Evolutionary conservation across 345 rosid genomes (phyloP), one percentile per base, ranked within the genome.

Genomic region (Populus tremula): DNA sequence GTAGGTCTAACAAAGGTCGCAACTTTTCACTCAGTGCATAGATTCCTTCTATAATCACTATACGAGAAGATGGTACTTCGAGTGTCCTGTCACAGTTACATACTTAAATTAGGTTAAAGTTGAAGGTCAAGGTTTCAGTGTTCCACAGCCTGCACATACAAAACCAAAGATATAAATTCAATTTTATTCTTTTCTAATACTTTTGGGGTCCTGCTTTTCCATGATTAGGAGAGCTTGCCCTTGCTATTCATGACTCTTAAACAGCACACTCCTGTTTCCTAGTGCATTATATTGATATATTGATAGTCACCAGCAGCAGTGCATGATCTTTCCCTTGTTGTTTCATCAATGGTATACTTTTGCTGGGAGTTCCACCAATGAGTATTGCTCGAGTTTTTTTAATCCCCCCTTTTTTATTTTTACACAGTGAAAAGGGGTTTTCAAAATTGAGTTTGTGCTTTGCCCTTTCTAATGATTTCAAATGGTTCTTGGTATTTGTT

Each of bases 1-100:
- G 90, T 65, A 96, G 93, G 85, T 96, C 97, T 86, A 96, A 85
- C 68, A 96, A 80, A 78, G 97, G 95, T 74, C 97, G 87, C 82
- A 96, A 33, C 82, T 85, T 94, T 87, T 90, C 99, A 50, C 94
- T 94, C 84, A 96, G 83, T 38, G 99, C 99, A 85, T 96, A 96
- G 76, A 90, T 96, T 27, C 99, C 99, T 79, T 96, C 98, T 71
- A 96, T 91, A 70, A 96, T 90, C 78, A 92, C 95, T 83, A 96
- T 91, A 67, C 96, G 88, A 71, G 99, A 96, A 85, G 89, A 88
- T 63, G 99, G 98, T 50, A 85, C 97, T 84, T 94, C 97, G 63
- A 96, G 85, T 21, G 91, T 90, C 88, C 98, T 96, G 86, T 75
- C 73, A 83, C 74, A 87, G 74, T 56, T 27, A 73, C 74, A 76